phyloP scores from a whole-genome alignment of 1,139 yeast species.

The Chernovozyma sophiae-reginae region DNA sequence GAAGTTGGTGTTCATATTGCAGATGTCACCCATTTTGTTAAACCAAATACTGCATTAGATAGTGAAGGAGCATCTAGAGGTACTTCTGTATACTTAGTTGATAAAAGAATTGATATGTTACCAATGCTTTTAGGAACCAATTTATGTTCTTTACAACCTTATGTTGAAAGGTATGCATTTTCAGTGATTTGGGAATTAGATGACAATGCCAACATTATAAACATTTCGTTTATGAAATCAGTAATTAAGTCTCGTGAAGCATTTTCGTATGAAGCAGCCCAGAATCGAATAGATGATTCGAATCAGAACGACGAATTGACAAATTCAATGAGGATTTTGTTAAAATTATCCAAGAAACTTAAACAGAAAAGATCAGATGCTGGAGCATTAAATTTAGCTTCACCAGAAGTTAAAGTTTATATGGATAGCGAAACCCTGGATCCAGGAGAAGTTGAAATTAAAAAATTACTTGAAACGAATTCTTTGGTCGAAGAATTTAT shows the following conservation, averaged over 20 bases:
- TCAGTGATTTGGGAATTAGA: conserved; percentile 96
- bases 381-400: conserved; percentile 94
- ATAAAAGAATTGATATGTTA: conserved; percentile 97
- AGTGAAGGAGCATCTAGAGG: conserved; percentile 97
- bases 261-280: conserved; percentile 92
- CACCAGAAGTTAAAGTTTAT: conserved; percentile 97
- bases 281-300: conserved; percentile 81
- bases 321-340: conserved; percentile 78
- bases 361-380: conserved; percentile 85
- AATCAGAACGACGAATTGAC: conserved; percentile 79
- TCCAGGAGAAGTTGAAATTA: conserved; percentile 93
- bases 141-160: conserved; percentile 89
- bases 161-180: conserved; percentile 94
- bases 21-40: conserved; percentile 96
- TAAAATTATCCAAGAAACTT: conserved; percentile 73
- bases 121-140: conserved; percentile 96
- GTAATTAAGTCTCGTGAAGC: conserved; percentile 91
- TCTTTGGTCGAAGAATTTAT: conserved; percentile 97
- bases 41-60: conserved; percentile 87
- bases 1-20: conserved; percentile 99
- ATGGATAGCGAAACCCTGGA: conserved; percentile 97
- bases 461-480: conserved; percentile 82
- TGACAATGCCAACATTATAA: conserved; percentile 79
- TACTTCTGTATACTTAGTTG: conserved; percentile 96
- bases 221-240: conserved; percentile 78